phyloP scores from a whole-genome alignment of 345 rosid genomes.

The Eucalyptus tenuipes region DNA sequence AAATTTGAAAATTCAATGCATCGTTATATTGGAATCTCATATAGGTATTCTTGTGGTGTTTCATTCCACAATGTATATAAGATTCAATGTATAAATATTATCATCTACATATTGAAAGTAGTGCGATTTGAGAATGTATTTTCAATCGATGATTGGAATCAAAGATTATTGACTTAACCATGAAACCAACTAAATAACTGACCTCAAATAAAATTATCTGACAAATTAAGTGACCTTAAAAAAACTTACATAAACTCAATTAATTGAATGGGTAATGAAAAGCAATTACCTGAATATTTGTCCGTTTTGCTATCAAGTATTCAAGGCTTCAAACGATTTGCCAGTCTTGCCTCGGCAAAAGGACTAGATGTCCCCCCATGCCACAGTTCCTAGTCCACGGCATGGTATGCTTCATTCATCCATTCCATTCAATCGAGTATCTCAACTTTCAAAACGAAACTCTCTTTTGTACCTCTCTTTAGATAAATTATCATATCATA shows the following conservation, averaged over 20 bases:
- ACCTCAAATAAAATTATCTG: not conserved
- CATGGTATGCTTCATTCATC: not conserved
- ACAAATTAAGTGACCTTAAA: not conserved
- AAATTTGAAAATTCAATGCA: not conserved
- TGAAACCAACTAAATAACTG: not conserved
- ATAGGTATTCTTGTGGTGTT: no score
- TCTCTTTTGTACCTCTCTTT: not conserved
- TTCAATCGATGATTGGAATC: no score
- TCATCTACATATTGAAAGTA: not conserved
- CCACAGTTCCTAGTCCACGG: not conserved
- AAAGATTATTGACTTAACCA: not conserved
- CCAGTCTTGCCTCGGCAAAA: not conserved
- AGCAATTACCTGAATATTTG: not conserved
- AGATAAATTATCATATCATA: not conserved
- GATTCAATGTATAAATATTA: no score
- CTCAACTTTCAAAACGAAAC: not conserved
- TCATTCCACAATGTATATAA: no score
- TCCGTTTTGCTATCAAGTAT: not conserved
- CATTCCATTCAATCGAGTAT: accelerated
- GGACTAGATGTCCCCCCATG: not conserved
- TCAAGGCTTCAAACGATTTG: accelerated
- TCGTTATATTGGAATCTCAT: no score
- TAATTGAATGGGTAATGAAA: not conserved
- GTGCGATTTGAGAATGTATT: accelerated
- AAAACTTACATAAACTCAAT: not conserved